Evolutionary conservation across 305 asterid genomes (phyloP).

Genomic region (Fraxinus latifolia): DNA sequence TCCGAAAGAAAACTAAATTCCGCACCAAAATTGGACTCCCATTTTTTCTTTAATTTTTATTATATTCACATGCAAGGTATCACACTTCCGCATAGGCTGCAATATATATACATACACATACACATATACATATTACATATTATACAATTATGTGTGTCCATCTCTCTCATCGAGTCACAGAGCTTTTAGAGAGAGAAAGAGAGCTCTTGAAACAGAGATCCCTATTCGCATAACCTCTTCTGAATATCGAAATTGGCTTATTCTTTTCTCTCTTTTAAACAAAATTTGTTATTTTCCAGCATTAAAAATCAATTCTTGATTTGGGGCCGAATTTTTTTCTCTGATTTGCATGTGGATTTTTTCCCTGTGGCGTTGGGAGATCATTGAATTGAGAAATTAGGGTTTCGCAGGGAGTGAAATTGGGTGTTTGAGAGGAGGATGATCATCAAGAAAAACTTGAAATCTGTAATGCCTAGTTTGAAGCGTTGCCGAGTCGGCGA

Average conservation of each 20-base stretch:
- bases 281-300: constrained; percentile 15
- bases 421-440: constrained; percentile 36
- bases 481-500: constrained; percentile 71
- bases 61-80: neutral
- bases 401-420: constrained; percentile 45
- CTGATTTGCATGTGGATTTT: constrained; percentile 25
- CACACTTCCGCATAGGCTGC: neutral
- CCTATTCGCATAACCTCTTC: constrained; percentile 43
- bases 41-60: neutral
- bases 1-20: constrained; percentile 10
- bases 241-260: constrained; percentile 3
- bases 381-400: constrained; percentile 29
- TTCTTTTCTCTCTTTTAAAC: constrained; percentile 20
- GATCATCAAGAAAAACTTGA: constrained; percentile 87
- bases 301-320: constrained; percentile 26
- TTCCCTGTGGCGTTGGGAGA: constrained; percentile 19
- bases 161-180: constrained; percentile 58
- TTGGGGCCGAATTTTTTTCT: constrained; percentile 21
- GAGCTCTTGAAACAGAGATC: constrained; percentile 58
- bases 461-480: constrained; percentile 93
- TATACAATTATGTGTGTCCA: constrained; percentile 10
- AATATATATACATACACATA: neutral
- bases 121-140: neutral
- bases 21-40: constrained; percentile 11
- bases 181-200: constrained; percentile 33